Conservation (phyloP, 345 rosid genomes). For the Sapria himalayana region DNA sequence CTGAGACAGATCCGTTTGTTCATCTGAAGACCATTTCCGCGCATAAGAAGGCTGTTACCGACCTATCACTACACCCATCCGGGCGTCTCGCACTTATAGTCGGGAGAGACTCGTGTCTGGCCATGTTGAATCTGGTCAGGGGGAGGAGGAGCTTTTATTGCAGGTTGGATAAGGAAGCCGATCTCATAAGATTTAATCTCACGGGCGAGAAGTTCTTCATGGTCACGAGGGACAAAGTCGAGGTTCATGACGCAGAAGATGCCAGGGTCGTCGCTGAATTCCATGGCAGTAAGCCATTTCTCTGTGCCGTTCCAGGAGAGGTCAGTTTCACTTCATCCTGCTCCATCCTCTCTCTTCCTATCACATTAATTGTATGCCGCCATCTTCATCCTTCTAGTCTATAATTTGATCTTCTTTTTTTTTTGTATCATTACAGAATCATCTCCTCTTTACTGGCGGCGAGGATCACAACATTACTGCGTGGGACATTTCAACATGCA, state of each 20-base stretch:
- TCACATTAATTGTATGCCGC: too few species aligned
- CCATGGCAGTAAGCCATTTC: constrained; percentile 39
- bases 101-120: constrained; percentile 64
- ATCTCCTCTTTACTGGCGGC: too few species aligned
- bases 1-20: constrained; percentile 70
- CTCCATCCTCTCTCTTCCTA: too few species aligned
- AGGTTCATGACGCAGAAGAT: constrained; percentile 72
- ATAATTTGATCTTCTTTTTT: too few species aligned
- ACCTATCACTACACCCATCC: constrained; percentile 51
- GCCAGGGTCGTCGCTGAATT: constrained; percentile 51
- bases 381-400: too few species aligned
- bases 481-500: too few species aligned
- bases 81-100: constrained; percentile 73
- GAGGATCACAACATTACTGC: too few species aligned
- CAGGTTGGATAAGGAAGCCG: constrained; percentile 49
- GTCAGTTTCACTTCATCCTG: too few species aligned
- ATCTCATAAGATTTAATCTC: constrained; percentile 33
- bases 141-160: constrained; percentile 74
- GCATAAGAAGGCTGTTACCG: constrained; percentile 54
- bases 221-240: constrained; percentile 38
- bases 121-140: constrained; percentile 70
- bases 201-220: constrained; percentile 52
- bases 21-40: constrained; percentile 44
- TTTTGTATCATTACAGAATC: too few species aligned
- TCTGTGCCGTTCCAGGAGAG: constrained; percentile 70